phyloP scores from a whole-genome alignment of 495 filamentous ascomycete genomes.

The Hyphodiscus hymeniophilus region DNA sequence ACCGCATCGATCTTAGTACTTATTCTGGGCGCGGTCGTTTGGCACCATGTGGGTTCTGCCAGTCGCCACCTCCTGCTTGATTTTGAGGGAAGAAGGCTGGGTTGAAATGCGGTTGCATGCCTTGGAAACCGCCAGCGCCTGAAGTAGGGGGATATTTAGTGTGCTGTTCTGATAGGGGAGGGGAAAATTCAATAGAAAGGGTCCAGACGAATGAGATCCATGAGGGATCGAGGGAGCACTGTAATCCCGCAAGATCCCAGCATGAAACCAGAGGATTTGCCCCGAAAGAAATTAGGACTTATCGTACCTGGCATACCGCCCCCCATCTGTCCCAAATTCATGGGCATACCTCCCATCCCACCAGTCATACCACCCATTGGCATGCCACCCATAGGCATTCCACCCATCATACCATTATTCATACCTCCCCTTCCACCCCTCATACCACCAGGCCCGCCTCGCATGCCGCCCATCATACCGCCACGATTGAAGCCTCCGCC shows the following conservation, averaged over 20 bases:
- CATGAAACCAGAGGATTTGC: too few relatives aligned
- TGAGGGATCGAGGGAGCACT: too few relatives aligned
- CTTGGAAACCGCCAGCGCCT: conserved; percentile 58
- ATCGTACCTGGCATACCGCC: conserved; percentile 36
- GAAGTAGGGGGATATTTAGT: not conserved
- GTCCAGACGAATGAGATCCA: too few relatives aligned
- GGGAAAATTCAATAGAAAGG: not conserved
- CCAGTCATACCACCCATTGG: conserved; percentile 31
- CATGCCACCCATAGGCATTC: conserved; percentile 60
- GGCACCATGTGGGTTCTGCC: conserved; percentile 77
- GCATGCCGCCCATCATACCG: conserved; percentile 65
- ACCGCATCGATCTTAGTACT: not conserved
- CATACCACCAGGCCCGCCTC: conserved; percentile 57
- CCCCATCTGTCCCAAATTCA: conserved; percentile 52
- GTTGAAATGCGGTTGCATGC: conserved; percentile 65
- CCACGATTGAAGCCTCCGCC: conserved; percentile 48
- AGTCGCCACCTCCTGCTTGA: conserved; percentile 40
- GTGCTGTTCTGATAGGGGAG: conserved; percentile 4
- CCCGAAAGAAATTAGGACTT: conserved; percentile 16
- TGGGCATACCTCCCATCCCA: conserved; percentile 38
- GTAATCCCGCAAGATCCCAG: too few relatives aligned
- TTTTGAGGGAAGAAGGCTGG: conserved; percentile 68
- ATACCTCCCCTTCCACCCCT: conserved; percentile 64
- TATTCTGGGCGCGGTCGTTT: conserved; percentile 69
- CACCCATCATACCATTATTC: conserved; percentile 53